Base-by-base conservation (phyloP, 2,329 filamentous ascomycete species). In the Penicillium fuscoglaucum region DNA sequence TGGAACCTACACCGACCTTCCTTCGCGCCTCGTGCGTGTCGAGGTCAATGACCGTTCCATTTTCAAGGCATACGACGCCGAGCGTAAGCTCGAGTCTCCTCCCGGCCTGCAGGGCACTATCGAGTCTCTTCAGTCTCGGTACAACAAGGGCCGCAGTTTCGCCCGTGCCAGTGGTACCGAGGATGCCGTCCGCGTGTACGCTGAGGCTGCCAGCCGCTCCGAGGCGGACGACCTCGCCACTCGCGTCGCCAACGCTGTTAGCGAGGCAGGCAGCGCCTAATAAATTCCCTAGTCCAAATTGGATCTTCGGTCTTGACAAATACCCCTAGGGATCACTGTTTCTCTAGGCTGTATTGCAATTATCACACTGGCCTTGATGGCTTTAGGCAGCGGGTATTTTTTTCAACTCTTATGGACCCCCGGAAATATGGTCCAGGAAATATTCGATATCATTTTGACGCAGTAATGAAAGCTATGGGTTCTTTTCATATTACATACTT, bases 151-250 rank as follows among this genome's bases (percentile, higher is more conserved):
- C 3, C 86, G 95, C 64, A 88, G 90, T 50, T 99, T 99, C 75
- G 95, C 92, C 8, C 88, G 95, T 68, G 92, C 95, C 39, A 95
- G 90, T 65, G 95, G 95, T 31, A 99, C 95, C 0, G 95, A 99
- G 76, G 96, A 99, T 75, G 93, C 92, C 2, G 93, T 96, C 68
- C 86, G 95, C 62, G 93, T 99, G 21, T 99, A 99, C 72, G 93
- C 93, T 8, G 95, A 99, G 78, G 95, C 95, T 4, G 90, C 90
- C 39, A 95, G 90, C 47, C 87, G 90, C 63, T 90, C 87, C 17
- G 93, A 98, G 76, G 92, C 93, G 1, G 93, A 97, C 69, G 92
- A 96, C 75, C 83, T 98, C 62, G 91, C 93, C 58, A 87, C 87
- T 68, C 90, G 91, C 73, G 91, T 98, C 48, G 87, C 89, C 17